These are phyloP conservation scores for Boletus sp. DNA, from an alignment of 768 basidiomycete genomes.

Conservation along the genomic window DNA sequence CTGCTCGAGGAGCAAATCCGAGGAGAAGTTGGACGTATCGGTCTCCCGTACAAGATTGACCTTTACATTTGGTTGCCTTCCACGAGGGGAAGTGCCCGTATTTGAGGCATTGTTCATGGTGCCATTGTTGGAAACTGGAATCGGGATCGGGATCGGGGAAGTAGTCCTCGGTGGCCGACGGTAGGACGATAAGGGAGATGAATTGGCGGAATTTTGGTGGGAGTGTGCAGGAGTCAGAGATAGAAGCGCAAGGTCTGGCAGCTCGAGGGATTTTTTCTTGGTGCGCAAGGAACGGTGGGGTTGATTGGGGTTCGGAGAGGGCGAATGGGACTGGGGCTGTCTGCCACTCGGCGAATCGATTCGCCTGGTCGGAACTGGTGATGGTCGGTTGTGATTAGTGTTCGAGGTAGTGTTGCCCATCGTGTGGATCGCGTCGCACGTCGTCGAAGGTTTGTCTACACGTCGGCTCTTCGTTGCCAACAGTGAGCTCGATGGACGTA, in stretches of 20 bases:
- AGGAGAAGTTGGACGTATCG: conserved; percentile 34
- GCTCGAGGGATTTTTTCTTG: conserved; percentile 73
- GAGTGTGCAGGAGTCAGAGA: conserved; percentile 44
- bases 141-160: conserved; percentile 51
- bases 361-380: conserved; percentile 22
- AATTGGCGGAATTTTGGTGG: conserved; percentile 35
- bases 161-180: conserved; percentile 42
- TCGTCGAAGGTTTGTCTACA: conserved; percentile 9
- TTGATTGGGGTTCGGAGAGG: conserved; percentile 40
- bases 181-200: conserved; percentile 41
- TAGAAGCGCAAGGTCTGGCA: conserved; percentile 66
- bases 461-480: conserved; percentile 19
- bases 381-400: conserved; percentile 28
- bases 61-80: conserved; percentile 33
- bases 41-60: conserved; percentile 23
- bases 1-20: conserved; percentile 40
- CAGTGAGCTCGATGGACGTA: conserved; percentile 33
- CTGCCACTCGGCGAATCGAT: conserved; percentile 25
- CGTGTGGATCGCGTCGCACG: conserved; percentile 24
- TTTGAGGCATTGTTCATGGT: conserved; percentile 36
- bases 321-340: conserved; percentile 31
- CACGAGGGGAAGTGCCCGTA: conserved; percentile 36
- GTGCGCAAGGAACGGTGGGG: conserved; percentile 61
- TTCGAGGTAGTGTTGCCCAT: conserved; percentile 36
- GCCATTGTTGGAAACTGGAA: conserved; percentile 38